phyloP scores from a whole-genome alignment of 1,284 basidiomycete genomes.

The Pholiota adiposa region DNA sequence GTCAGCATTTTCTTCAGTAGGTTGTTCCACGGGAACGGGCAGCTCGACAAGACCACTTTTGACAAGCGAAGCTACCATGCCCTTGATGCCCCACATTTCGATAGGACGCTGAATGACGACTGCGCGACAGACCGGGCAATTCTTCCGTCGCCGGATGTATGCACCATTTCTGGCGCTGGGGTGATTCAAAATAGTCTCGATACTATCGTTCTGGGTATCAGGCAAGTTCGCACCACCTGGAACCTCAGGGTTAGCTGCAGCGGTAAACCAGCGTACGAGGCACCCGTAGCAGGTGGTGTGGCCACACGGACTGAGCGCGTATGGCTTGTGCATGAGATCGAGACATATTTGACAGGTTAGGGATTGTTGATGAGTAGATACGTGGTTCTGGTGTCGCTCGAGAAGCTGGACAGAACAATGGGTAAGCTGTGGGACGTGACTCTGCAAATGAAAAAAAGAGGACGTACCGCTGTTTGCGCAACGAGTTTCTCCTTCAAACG shows the following conservation, averaged over 20 bases:
- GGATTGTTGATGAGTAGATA: conserved; percentile 58
- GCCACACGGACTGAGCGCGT: conserved; percentile 73
- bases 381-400: conserved; percentile 50
- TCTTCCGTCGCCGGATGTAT: conserved; percentile 54
- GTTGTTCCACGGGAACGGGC: conserved; percentile 17
- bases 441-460: conserved; percentile 1
- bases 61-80: conserved; percentile 56
- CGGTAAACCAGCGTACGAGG: conserved; percentile 76
- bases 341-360: conserved; percentile 77
- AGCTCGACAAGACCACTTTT: conserved; percentile 56
- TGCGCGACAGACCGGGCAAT: conserved; percentile 76
- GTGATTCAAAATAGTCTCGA: conserved; percentile 22
- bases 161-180: conserved; percentile 20
- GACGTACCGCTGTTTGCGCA: conserved; percentile 43
- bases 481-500: conserved; percentile 47
- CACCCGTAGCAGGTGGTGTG: conserved; percentile 74
- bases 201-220: conserved; percentile 12
- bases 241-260: conserved; percentile 15
- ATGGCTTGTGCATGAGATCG: conserved; percentile 71
- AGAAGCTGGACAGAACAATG: conserved; percentile 39
- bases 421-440: background rate
- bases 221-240: background rate
- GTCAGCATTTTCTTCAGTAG: background rate
- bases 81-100: conserved; percentile 75
- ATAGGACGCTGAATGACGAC: conserved; percentile 62